Conservation (phyloP, 1,284 basidiomycete genomes). For the Cutaneotrichosporon cutaneum region DNA sequence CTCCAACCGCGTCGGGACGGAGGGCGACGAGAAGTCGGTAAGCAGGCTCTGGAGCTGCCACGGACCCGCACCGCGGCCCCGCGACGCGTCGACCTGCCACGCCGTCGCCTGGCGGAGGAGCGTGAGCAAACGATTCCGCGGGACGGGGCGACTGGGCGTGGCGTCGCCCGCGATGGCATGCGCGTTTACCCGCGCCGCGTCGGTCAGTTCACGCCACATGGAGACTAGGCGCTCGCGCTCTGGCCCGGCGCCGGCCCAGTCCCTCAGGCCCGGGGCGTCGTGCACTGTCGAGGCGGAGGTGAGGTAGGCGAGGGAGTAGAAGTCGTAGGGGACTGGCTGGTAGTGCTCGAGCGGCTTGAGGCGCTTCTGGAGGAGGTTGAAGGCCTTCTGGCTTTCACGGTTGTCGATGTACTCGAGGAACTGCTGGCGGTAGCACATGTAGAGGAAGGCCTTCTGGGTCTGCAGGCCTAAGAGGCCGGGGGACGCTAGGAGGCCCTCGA, state of each 20-base stretch:
- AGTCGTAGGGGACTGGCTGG: constrained; percentile 56
- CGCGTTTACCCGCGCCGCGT: constrained; percentile 16
- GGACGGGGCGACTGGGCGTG: constrained; percentile 39
- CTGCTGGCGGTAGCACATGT: constrained; percentile 49
- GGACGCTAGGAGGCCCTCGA: constrained; percentile 50
- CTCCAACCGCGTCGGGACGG: constrained; percentile 37
- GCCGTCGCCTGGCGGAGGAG: constrained; percentile 55
- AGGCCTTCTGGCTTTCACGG: constrained; percentile 54
- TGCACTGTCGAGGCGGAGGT: constrained; percentile 55
- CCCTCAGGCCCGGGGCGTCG: constrained; percentile 55
- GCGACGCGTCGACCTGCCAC: constrained; percentile 51
- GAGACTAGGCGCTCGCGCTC: constrained; percentile 48
- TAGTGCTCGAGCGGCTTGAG: constrained; percentile 58
- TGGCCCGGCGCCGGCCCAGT: constrained; percentile 54
- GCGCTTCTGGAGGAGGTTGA: constrained; percentile 56
- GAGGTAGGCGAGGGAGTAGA: constrained; percentile 56
- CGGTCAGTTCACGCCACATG: constrained; percentile 52
- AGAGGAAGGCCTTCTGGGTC: constrained; percentile 56
- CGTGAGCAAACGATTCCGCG: constrained; percentile 52
- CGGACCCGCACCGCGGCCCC: constrained; percentile 14
- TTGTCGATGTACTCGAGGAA: constrained; percentile 57
- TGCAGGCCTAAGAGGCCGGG: constrained; percentile 52
- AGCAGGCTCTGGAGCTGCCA: constrained; percentile 38
- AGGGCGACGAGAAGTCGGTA: constrained; percentile 41
- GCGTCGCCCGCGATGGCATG: constrained; percentile 13